A percentile compares a stretch with the other conserved stretches of the same genome.
Evolutionary conservation across 305 asterid genomes (phyloP).

Genomic region (Andrographis paniculata): DNA sequence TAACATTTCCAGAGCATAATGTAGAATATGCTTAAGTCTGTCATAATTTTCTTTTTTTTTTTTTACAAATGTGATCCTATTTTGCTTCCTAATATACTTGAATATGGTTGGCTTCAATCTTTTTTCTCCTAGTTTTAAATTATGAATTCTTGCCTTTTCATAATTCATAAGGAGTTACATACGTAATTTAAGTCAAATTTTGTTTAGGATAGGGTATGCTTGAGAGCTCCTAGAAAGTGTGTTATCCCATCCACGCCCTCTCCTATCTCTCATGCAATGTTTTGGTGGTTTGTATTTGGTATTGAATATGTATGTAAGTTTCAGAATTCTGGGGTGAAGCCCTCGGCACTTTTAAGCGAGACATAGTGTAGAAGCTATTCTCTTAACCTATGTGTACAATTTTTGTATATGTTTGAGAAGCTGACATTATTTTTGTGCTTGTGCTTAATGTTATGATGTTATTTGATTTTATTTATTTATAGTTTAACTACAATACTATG

Average conservation of each 20-base stretch:
- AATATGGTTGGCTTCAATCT: not conserved
- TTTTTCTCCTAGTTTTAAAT: not conserved
- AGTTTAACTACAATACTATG: slow-evolving; percentile 7
- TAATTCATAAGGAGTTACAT: too few species aligned
- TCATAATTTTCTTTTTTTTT: slow-evolving; percentile 15
- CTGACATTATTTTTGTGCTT: not conserved
- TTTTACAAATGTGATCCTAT: not conserved
- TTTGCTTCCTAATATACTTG: slow-evolving; percentile 4
- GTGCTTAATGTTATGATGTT: not conserved
- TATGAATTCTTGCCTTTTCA: slow-evolving; percentile 3
- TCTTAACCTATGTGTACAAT: slow-evolving; percentile 3
- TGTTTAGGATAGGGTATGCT: too few species aligned
- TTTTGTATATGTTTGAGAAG: not conserved
- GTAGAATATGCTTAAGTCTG: slow-evolving; percentile 11
- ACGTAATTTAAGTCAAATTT: too few species aligned
- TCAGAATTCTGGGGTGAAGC: slow-evolving; percentile 13
- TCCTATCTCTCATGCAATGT: too few species aligned
- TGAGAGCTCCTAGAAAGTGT: too few species aligned
- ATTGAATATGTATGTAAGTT: slow-evolving; percentile 1
- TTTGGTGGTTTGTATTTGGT: too few species aligned
- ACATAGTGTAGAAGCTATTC: slow-evolving; percentile 8
- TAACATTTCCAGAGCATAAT: slow-evolving; percentile 12
- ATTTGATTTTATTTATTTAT: not conserved
- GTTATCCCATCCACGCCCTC: too few species aligned
- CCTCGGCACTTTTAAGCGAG: not conserved